These are phyloP conservation scores for Suhomyces wounanorum DNA, from an alignment of 1,139 yeast species.

Conservation along the genomic window DNA sequence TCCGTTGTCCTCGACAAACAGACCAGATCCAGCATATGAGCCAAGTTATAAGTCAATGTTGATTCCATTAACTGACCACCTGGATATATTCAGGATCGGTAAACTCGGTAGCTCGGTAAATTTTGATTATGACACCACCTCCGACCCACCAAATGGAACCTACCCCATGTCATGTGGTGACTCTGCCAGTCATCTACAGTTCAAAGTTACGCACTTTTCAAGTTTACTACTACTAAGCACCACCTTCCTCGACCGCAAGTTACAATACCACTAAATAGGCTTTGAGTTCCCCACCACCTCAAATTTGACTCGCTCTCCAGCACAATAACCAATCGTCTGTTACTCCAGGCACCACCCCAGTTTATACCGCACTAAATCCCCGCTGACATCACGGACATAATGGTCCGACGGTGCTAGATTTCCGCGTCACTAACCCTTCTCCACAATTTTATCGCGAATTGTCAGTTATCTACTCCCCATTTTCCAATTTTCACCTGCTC, in stretches of 20 bases:
- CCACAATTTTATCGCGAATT: background rate
- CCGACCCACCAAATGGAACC: background rate
- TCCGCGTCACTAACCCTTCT: background rate
- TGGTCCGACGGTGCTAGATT: constrained; percentile 1
- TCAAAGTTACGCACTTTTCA: background rate
- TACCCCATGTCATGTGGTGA: background rate
- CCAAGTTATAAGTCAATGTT: background rate
- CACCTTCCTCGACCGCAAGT: too few species aligned
- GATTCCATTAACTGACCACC: background rate
- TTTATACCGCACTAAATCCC: background rate
- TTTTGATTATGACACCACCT: background rate
- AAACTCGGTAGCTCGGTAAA: background rate
- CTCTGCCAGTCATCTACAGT: background rate
- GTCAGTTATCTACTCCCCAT: background rate
- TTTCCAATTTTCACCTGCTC: background rate
- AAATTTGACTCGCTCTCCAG: background rate
- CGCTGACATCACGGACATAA: background rate
- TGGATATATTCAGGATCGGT: background rate
- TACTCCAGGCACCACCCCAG: background rate
- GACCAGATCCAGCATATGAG: background rate
- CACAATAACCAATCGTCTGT: background rate
- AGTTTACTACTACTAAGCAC: too few species aligned
- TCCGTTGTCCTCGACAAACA: background rate
- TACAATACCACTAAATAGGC: too few species aligned
- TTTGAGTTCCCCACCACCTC: background rate